Evolutionary conservation across 306 rosid species (phyloP), one percentile per base, ranked within the genome.

Genomic region (Cyclanthera cordifolia): DNA sequence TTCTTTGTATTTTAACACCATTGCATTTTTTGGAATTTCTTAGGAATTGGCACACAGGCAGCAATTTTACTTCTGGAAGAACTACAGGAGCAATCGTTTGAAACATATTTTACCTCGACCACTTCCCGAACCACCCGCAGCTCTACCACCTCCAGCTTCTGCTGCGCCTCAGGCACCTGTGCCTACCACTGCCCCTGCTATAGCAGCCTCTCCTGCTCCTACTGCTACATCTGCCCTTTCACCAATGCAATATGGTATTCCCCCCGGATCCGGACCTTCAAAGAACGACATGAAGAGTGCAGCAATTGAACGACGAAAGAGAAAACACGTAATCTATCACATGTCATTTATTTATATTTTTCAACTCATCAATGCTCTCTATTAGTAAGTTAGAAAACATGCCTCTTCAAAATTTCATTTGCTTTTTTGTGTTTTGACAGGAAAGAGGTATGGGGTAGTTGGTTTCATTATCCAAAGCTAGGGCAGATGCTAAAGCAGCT

Each of bases 41-140:
- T 69, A 93, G 99, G 96, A 93, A 81, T 80, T 93, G 79, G 86
- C 90, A 16, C 99, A 93, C 71, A 80, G 99, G 74, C 99, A 93
- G 77, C 99, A 93, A 74, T 93, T 93, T 78, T 93, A 90, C 80
- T 93, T 80, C 80, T 93, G 99, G 99, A 93, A 90, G 88, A 93
- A 93, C 77, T 93, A 93, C 43, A 75, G 99, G 76, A 88, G 85
- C 86, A 93, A 90, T 69, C 83, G 95, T 52, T 79, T 93, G 57
- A 93, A 93, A 73, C 99, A 93, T 81, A 86, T 93, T 72, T 78
- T 90, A 59, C 96, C 96, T 2, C 85, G 88, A 74, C 65, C 96
- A 51, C 88, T 90, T 70, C 90, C 96, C 24, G 95, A 93, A 70
- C 86, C 90, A 70, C 86, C 90, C 9, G 73, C 75, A 58, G 82